These are phyloP conservation scores for Candida wancherniae DNA, from an alignment of 805 yeast species.

Conservation along the genomic window DNA sequence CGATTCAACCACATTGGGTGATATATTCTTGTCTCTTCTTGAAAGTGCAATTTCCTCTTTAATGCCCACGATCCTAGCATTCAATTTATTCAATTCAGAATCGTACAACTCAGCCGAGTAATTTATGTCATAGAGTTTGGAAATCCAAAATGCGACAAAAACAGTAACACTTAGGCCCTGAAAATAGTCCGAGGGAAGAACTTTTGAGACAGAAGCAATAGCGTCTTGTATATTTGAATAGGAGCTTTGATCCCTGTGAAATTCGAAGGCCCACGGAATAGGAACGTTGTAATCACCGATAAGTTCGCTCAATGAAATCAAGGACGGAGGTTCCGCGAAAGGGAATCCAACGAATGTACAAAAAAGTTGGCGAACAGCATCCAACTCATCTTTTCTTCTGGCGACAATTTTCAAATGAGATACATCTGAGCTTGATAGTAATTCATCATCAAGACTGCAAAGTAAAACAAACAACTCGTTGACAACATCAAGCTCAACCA, in stretches of 20 bases:
- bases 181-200: slow-evolving; percentile 7
- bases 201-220: slow-evolving; percentile 3
- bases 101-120: slow-evolving; percentile 49
- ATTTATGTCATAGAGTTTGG: slow-evolving; percentile 66
- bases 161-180: slow-evolving; percentile 24
- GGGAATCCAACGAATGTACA: slow-evolving; percentile 55
- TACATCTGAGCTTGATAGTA: slow-evolving; percentile 26
- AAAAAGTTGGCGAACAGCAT: slow-evolving; percentile 61
- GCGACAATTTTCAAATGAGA: slow-evolving; percentile 69
- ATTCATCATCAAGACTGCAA: slow-evolving; percentile 42
- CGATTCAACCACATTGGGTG: slow-evolving; percentile 18
- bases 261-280: slow-evolving; percentile 64
- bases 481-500: slow-evolving; percentile 41
- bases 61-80: slow-evolving; percentile 30
- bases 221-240: slow-evolving; percentile 17
- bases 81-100: slow-evolving; percentile 38
- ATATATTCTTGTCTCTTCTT: slow-evolving; percentile 20
- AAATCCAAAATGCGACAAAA: slow-evolving; percentile 58
- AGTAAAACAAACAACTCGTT: slow-evolving; percentile 67
- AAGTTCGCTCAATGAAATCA: slow-evolving; percentile 41
- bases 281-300: slow-evolving; percentile 41
- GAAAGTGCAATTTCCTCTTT: slow-evolving; percentile 30
- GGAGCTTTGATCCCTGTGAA: slow-evolving; percentile 59
- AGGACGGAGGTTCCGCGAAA: slow-evolving; percentile 25
- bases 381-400: slow-evolving; percentile 66